Evolutionary conservation across 2,329 filamentous ascomycete species (phyloP), one percentile per base, ranked within the genome.

Genomic region (Aspergillus unguis): DNA sequence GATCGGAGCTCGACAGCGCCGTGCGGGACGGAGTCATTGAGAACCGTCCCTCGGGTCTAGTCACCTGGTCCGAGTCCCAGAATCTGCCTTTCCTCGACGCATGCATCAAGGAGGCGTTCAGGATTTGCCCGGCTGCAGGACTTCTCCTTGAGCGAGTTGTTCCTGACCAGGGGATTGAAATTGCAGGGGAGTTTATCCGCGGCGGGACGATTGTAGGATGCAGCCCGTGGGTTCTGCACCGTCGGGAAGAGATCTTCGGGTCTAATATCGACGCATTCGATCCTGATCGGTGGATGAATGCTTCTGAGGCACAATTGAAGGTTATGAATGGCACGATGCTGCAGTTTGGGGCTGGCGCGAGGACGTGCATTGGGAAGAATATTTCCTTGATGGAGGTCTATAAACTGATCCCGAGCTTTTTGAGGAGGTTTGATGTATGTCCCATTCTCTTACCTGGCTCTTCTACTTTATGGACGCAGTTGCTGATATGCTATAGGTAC

Each of bases 1-100:
- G 81, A 62, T 60, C 71, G 1, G 87, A 91, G 65, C 68, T 91
- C 0, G 85, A 90, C 62, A 72, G 72, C 0, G 83, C 82, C 3
- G 40, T 54, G 6, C 7, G 7, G 10, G 35, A 46, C 32, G 55
- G 55, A 6, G 48, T 32, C n/a, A 38, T 57, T 2, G 41, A 28
- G 6, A 52, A 54, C 45, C 33, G 50, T 10, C 41, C 47, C 6
- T 44, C 17, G 3, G 42, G 45, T 3, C 35, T 52, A 2, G 36
- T 48, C 29, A 49, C 55, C 3, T 57, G 52, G 47, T 37, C 44
- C n/a, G 54, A 56, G 23, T 41, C 42, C 2, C 54, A 56, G 35
- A 56, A 45, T 31, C 58, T 75, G 0, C 70, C 69, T 0, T 72
- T 72, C 53, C 60, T 72, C 1, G 56, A 60, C 9, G 69, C 68